Base-by-base conservation (phyloP, 1,139 yeast species). In the Eremothecium cymbalariae region DNA sequence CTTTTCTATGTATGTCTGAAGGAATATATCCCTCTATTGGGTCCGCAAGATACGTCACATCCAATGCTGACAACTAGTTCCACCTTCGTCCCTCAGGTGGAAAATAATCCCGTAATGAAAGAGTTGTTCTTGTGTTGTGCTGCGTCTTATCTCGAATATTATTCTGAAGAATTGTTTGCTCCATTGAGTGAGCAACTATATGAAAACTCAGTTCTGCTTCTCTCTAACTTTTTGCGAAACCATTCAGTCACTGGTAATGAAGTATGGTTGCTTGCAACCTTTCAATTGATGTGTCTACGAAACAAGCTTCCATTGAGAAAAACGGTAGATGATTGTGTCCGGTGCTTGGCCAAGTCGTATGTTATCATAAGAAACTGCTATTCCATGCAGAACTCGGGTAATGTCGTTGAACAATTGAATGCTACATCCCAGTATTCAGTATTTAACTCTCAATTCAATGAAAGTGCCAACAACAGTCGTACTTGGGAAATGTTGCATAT, bases 61-160 rank as follows among this genome's bases (percentile, higher is more conserved):
- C 60, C 64, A 1, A 46, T 57, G 13, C 48, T 67, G 4, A 64
- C 67, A 3, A 68, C 71, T 0, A 57, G 53, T 9, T 62, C 65
- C 0, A 55, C 62, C 1, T 60, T 60, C 34, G 46, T 60, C 0
- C 63, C 63, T 1, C 47, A 53, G 8, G 51, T 57, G 2, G 31
- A 44, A 5, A 44, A 47, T 9, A 55, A 64, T 12, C 41, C 46
- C 2, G 49, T 62, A 2, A 43, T 64, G 28, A 48, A 59, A 14
- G 61, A 59, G 30, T 55, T 65, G 4, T 60, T 62, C 13, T 49
- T 52, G 31, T 62, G 66, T 9, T 62, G 67, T 46, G 70, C 69
- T 4, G 61, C 64, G 3, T 50, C 65, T 0, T 57, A 47, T 32
- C 39, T 64, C 17, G 55, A 62, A 2, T 59, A 56, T 46, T 45